Conservation (phyloP, 768 basidiomycete species). For the Pleurotus pulmonarius region DNA sequence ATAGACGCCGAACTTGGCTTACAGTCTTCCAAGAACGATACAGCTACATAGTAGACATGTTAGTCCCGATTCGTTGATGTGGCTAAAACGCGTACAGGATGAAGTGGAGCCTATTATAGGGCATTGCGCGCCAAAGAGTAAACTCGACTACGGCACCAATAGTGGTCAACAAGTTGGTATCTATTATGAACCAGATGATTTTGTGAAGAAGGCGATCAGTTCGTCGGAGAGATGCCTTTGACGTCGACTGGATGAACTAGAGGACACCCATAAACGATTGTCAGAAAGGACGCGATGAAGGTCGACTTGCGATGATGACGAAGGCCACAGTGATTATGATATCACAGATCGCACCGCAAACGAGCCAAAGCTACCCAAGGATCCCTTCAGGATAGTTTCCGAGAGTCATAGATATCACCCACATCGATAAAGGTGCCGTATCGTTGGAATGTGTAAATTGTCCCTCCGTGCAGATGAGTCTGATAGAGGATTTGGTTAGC, state of each 20-base stretch:
- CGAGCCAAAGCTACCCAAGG: slow-evolving; percentile 13
- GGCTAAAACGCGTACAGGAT: not conserved
- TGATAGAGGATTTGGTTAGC: not conserved
- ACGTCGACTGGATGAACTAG: not conserved
- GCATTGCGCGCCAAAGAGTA: slow-evolving; percentile 8
- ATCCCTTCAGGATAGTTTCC: too few relatives aligned
- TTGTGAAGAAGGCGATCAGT: not conserved
- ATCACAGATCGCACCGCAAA: slow-evolving; percentile 12
- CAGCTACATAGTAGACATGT: not conserved
- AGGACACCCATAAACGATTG: not conserved
- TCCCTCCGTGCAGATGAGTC: not conserved
- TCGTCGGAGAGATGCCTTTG: not conserved
- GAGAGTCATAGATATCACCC: not conserved
- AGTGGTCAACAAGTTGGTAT: slow-evolving; percentile 10
- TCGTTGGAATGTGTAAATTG: not conserved
- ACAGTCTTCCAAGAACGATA: slow-evolving; percentile 3
- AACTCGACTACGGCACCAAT: slow-evolving; percentile 9
- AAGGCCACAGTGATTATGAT: slow-evolving; percentile 24
- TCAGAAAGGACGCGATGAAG: not conserved
- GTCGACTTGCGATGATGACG: slow-evolving; percentile 1
- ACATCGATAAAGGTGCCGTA: not conserved
- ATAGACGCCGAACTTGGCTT: not conserved
- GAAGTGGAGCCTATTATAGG: slow-evolving; percentile 9
- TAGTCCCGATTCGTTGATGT: too few relatives aligned
- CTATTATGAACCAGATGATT: slow-evolving; percentile 7